Conservation (phyloP, 75 land plant species). For the Pinus albicaulis region DNA sequence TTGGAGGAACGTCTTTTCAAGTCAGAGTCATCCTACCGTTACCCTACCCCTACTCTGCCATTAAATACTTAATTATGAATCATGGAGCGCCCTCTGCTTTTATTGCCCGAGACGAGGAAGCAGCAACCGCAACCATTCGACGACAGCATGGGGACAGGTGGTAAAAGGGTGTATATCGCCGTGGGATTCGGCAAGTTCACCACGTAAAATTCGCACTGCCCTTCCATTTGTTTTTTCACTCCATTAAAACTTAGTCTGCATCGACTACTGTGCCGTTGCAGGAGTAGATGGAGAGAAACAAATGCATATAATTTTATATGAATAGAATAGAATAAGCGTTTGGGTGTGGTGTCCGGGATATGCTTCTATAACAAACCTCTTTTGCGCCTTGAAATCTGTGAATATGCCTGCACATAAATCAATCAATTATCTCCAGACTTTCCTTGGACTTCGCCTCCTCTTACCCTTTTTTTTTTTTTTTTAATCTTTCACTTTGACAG, state of each 20-base stretch:
- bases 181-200: neutral
- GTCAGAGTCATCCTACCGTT: neutral
- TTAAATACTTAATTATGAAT: no score
- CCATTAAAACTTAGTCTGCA: neutral
- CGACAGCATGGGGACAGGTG: no score
- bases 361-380: neutral
- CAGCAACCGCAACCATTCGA: no score
- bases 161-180: conserved; percentile 1
- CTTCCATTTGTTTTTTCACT: neutral
- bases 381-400: neutral
- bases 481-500: no score
- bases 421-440: neutral
- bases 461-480: no score
- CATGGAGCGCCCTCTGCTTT: no score
- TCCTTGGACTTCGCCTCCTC: no score
- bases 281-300: neutral
- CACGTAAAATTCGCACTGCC: neutral
- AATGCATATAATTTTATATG: neutral
- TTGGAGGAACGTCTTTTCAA: conserved; percentile 1
- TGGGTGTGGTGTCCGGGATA: no score
- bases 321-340: no score
- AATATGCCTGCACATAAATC: conserved; percentile 10
- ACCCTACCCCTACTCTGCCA: neutral
- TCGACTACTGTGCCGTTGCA: conserved; percentile 4
- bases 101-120: no score